Conservation (phyloP, 495 filamentous ascomycete genomes). For the Xanthoparmelia taractica region DNA sequence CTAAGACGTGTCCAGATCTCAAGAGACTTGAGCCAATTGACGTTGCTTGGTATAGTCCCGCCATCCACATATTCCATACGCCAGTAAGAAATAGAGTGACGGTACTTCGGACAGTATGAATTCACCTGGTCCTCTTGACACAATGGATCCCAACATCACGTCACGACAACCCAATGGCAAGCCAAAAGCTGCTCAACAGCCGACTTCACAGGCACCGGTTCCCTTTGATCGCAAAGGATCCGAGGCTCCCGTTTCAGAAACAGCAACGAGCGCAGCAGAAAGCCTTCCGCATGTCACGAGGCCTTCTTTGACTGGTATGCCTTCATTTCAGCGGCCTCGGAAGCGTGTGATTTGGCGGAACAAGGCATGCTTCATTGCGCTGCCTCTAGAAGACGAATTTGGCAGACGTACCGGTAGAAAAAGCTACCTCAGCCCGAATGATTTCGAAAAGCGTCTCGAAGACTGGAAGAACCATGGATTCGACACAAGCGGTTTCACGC, state of each 20-base stretch:
- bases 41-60: neutral
- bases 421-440: constrained; percentile 47
- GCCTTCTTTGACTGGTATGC: constrained; percentile 28
- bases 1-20: neutral
- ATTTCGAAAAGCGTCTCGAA: constrained; percentile 58
- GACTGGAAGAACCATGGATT: constrained; percentile 72
- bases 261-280: constrained; percentile 6
- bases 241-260: constrained; percentile 10
- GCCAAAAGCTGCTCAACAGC: constrained; percentile 33
- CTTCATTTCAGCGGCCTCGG: constrained; percentile 31
- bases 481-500: constrained; percentile 61
- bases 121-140: constrained; percentile 12
- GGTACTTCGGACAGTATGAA: constrained; percentile 9
- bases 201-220: constrained; percentile 40
- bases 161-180: constrained; percentile 9
- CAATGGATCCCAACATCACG: constrained; percentile 15
- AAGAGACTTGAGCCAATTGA: neutral
- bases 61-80: neutral
- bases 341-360: constrained; percentile 56
- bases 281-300: constrained; percentile 15
- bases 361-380: constrained; percentile 62
- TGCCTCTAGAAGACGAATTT: constrained; percentile 61
- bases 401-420: constrained; percentile 33
- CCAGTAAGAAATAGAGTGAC: neutral
- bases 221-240: constrained; percentile 15